These are phyloP conservation scores for Trifolium subterraneum DNA, from an alignment of 306 rosid genomes.

Conservation along the genomic window DNA sequence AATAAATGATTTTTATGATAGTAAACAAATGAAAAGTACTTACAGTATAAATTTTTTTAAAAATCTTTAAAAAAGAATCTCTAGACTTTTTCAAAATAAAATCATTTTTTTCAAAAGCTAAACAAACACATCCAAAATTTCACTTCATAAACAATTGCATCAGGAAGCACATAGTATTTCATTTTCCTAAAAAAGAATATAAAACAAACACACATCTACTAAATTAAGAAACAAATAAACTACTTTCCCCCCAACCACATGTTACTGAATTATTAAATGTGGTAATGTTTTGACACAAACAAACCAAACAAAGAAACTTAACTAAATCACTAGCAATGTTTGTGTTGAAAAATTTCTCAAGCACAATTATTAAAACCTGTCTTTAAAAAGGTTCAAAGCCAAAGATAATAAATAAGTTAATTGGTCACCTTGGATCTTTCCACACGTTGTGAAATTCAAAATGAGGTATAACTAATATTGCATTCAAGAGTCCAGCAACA, in stretches of 20 bases:
- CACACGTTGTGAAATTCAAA: constrained; percentile 91
- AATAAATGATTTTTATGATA: too few relatives aligned
- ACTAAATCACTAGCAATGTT: background rate
- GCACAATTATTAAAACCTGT: constrained; percentile 9
- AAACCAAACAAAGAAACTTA: constrained; percentile 20
- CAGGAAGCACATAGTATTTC: background rate
- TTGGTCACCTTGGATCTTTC: constrained; percentile 84
- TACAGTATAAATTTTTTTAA: too few relatives aligned
- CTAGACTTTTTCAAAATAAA: too few relatives aligned
- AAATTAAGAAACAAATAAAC: constrained; percentile 22
- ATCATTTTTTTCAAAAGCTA: too few relatives aligned
- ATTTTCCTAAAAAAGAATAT: background rate
- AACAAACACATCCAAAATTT: too few relatives aligned
- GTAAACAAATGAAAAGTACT: too few relatives aligned
- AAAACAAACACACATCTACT: constrained; percentile 8
- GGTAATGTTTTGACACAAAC: constrained; percentile 6
- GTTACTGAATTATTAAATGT: constrained; percentile 10
- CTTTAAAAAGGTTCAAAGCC: constrained; percentile 21
- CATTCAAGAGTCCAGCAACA: constrained; percentile 92
- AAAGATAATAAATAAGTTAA: constrained; percentile 28
- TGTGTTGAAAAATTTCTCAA: constrained; percentile 11
- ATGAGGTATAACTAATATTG: constrained; percentile 80
- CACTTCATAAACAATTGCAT: constrained; percentile 9
- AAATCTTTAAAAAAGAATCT: too few relatives aligned
- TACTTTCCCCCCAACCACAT: background rate